Conservation (phyloP, 2,329 filamentous ascomycete genomes). For the Sphaerostilbella broomeana region DNA sequence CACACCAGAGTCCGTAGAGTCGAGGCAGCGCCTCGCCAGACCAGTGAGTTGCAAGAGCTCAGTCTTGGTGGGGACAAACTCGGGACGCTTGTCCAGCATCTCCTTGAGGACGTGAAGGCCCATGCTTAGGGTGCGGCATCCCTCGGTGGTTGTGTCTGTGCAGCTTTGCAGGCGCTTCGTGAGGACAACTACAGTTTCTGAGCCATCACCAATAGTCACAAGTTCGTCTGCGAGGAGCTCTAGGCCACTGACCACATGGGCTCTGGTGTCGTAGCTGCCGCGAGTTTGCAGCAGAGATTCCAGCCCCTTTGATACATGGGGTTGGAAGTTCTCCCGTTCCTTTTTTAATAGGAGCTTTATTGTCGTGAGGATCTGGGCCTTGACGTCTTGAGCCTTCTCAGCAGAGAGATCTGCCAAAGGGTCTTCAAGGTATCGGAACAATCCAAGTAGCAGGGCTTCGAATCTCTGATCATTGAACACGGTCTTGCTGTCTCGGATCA, state of each 20-base stretch:
- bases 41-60: conserved; percentile 47
- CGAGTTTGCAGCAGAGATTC: conserved; percentile 61
- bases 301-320: conserved; percentile 61
- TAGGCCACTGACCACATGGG: conserved; percentile 67
- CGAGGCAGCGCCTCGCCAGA: conserved; percentile 51
- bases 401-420: conserved; percentile 47
- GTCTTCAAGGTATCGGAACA: conserved; percentile 67
- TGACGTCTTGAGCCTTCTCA: conserved; percentile 64
- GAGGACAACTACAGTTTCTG: conserved; percentile 52
- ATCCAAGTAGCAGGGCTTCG: conserved; percentile 56
- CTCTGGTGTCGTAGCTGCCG: conserved; percentile 58
- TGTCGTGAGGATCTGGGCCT: conserved; percentile 67
- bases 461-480: conserved; percentile 63
- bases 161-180: conserved; percentile 39
- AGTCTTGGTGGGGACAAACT: conserved; percentile 43
- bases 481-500: conserved; percentile 60
- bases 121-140: conserved; percentile 51
- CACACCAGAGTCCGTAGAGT: conserved; percentile 55
- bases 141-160: conserved; percentile 37
- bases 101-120: conserved; percentile 57
- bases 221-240: conserved; percentile 69
- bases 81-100: conserved; percentile 45
- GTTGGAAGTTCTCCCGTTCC: conserved; percentile 58
- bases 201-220: conserved; percentile 56
- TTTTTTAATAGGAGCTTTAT: conserved; percentile 66